Base-by-base conservation (phyloP, 805 yeast genomes). In the Metschnikowia baotianmanensis region DNA sequence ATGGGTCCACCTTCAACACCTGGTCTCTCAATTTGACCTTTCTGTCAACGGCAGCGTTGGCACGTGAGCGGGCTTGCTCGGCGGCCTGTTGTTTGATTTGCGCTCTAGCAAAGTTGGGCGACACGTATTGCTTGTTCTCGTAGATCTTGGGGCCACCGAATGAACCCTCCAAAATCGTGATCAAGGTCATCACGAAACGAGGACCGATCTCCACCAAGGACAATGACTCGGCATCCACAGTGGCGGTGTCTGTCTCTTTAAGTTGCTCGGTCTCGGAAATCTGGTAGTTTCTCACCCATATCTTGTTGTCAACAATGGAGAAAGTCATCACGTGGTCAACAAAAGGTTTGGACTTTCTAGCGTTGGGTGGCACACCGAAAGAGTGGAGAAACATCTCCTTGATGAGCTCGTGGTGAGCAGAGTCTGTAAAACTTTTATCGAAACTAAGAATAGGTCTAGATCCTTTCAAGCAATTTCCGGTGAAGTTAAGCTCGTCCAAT, bases 131-230 rank as follows among this genome's bases (percentile, higher is more conserved):
- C 72, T 87, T 90, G 72, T 93, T 93, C 59, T 93, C 98, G 67
- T 87, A 93, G 51, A 93, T 89, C 75, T 90, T 88, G 50, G 98
- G 96, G 16, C 99, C 99, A 42, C 96, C 91, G 56, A 93, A 93
- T 1, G 97, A 88, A 35, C 99, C 99, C 70, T 93, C 98, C 49
- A 91, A 74, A 38, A 93, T 80, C 45, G 95, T 82, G 52, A 93
- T 90, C 48, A 84, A 82, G 3, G 98, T 91, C 71, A 93, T 74
- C 24, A 93, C 98, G 51, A 89, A 83, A 63, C 99, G 79, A 38
- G 99, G 99, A 3, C 99, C 99, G 53, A 93, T 88, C 71, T 93
- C 99, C 43, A 93, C 85, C 54, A 93, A 72, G 13, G 88, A 80
- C 47, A 86, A 64, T 47, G 88, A 87, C 28, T 80, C 80, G 8